Conservation (phyloP, 371 early-diverging fungal species). For the Umbelopsis sp. region DNA sequence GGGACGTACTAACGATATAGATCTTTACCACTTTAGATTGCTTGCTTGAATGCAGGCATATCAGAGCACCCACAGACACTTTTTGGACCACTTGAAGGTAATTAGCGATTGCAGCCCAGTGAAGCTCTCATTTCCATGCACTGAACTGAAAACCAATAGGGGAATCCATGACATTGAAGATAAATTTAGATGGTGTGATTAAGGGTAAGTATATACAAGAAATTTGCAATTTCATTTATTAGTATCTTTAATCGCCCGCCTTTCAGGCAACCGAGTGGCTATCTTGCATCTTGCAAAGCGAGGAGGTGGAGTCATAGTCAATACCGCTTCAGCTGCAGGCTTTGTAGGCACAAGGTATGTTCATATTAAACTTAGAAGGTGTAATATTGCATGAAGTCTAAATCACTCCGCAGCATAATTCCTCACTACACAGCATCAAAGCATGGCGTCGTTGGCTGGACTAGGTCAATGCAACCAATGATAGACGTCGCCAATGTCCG, state of each 20-base stretch:
- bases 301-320: slow-evolving; percentile 55
- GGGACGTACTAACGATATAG: slow-evolving; percentile 6
- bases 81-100: slow-evolving; percentile 33
- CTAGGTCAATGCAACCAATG: slow-evolving; percentile 24
- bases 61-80: slow-evolving; percentile 33
- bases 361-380: background rate
- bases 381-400: slow-evolving; percentile 15
- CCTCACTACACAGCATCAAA: slow-evolving; percentile 29
- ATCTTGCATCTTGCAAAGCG: slow-evolving; percentile 40
- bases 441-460: slow-evolving; percentile 33
- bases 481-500: slow-evolving; percentile 40
- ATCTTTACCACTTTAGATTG: slow-evolving; percentile 27
- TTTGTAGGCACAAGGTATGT: slow-evolving; percentile 27
- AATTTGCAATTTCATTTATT: background rate
- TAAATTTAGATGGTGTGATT: slow-evolving; percentile 71
- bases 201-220: slow-evolving; percentile 50
- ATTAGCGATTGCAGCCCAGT: slow-evolving; percentile 20
- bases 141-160: background rate
- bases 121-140: background rate
- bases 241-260: background rate
- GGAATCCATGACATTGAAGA: slow-evolving; percentile 50
- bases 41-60: slow-evolving; percentile 63
- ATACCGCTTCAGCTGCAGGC: slow-evolving; percentile 39
- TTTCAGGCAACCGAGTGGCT: slow-evolving; percentile 42
- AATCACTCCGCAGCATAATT: slow-evolving; percentile 9